Percentiles rank a stretch among this genome's conserved stretches.
Evolutionary conservation across 441 rosid genomes (phyloP).

Genomic region (Erodium trifolium): DNA sequence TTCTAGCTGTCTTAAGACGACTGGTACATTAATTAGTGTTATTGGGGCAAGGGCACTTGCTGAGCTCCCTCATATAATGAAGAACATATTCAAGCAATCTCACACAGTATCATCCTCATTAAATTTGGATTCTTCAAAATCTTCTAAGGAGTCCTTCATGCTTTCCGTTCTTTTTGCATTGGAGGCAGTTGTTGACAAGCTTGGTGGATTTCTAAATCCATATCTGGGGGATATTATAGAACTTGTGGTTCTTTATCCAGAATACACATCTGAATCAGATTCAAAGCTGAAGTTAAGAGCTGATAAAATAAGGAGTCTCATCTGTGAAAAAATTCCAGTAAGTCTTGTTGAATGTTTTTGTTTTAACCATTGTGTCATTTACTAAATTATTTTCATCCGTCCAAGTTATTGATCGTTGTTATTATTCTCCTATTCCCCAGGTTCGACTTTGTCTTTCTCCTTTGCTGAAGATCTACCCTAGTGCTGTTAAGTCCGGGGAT

Average conservation of each 20-base stretch:
- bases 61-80: slow-evolving; percentile 77
- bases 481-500: slow-evolving; percentile 67
- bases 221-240: slow-evolving; percentile 64
- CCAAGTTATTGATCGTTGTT: slow-evolving; percentile 15
- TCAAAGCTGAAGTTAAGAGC: slow-evolving; percentile 63
- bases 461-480: slow-evolving; percentile 53
- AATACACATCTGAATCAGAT: slow-evolving; percentile 47
- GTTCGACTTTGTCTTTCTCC: slow-evolving; percentile 84
- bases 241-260: slow-evolving; percentile 58
- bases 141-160: slow-evolving; percentile 36
- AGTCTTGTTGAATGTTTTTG: slow-evolving; percentile 24
- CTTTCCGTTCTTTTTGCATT: slow-evolving; percentile 57
- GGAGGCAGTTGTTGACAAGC: slow-evolving; percentile 85
- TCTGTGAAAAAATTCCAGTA: slow-evolving; percentile 75
- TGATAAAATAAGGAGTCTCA: slow-evolving; percentile 56
- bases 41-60: slow-evolving; percentile 78
- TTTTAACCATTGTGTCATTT: not conserved
- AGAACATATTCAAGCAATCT: slow-evolving; percentile 44
- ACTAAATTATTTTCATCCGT: not conserved
- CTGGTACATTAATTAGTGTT: slow-evolving; percentile 70
- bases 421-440: slow-evolving; percentile 29
- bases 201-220: slow-evolving; percentile 90
- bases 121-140: slow-evolving; percentile 4
- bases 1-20: slow-evolving; percentile 69
- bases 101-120: slow-evolving; percentile 23